Evolutionary conservation across 352 stramenopile species (phyloP), one percentile per base, ranked within the genome.

Genomic region (Blastocystis hominis): DNA sequence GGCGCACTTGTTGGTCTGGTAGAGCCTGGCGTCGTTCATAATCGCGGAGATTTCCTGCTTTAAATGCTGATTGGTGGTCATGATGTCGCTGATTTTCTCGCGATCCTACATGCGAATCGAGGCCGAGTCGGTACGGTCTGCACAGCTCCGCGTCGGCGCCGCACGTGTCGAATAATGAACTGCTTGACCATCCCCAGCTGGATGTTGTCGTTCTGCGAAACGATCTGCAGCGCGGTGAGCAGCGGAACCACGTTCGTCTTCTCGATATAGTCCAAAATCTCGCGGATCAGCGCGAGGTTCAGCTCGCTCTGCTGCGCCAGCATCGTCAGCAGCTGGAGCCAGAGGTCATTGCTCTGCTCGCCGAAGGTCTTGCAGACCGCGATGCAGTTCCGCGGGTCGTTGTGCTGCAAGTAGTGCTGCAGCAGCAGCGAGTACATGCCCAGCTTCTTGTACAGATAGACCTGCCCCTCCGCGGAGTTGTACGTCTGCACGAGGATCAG

Each of bases 381-480:
- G 36, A 95, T 80, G 64, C 96, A 94, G 75, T 90, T 94, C 88
- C 93, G 90, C 88, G 94, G 93, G 54, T 97, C 93, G 66, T 94
- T 95, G 76, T 94, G 92, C 50, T 97, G 93, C 59, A 97, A 95
- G 90, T 97, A 94, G 84, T 96, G 94, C 88, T 97, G 94, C 79
- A 97, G 91, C 9, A 97, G 89, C 91, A 97, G 95, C 90, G 96
- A 93, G 79, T 95, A 96, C 93, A 96, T 94, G 86, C 95, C 92
- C 42, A 96, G 90, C 88, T 96, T 95, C 91, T 97, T 94, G 91
- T 95, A 97, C 84, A 97, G 86, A 87, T 94, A 97, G 40, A 95
- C 92, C 90, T 96, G 95, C 38, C 94, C 94, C 70, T 94, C 93
- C 88, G 95, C 94, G 89, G 96, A 95, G 20, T 88, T 91, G 75